Base-by-base conservation (phyloP, 2,329 filamentous ascomycete species). In the Colletotrichum sp. region DNA sequence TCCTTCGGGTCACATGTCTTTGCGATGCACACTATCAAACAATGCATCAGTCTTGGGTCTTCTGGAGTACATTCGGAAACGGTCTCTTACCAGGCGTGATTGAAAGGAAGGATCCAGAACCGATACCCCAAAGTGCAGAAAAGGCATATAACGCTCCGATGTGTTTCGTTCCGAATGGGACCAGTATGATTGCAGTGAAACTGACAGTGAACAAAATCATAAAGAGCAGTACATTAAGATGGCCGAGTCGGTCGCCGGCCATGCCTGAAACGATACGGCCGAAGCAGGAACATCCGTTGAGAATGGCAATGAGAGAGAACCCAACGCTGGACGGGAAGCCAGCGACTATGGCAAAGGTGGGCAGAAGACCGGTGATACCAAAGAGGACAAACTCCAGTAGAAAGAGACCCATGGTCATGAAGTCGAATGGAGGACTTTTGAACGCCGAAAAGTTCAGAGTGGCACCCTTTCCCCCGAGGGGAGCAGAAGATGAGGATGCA, bases 361-460 rank as follows among this genome's bases (percentile, higher is more conserved):
- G 88, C 2, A 89, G 79, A 9, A 89, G 82, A 2, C 85, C 86
- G 1, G 85, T 84, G n/a, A 86, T 84, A 15, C 87, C 87, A 56
- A 89, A 89, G 16, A 89, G 83, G 48, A 86, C 86, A 65, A 89
- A 87, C 62, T 89, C 88, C 24, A 89, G 84, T 2, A 84, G 81
- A 74, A 89, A 88, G 8, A 89, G 82, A 0, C 84, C 84, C 6
- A 83, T 78, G 0, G 85, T 83, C 8, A 88, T 80, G 48, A 88
- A 84, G 3, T 80, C 84, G 24, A 89, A 85, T 0, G 86, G 82
- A 3, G 83, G 81, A 3, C 84, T 84, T 3, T 79, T 80, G 73
- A 89, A 88, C 1, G 87, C 84, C 0, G 78, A 73, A 24, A 88
- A 79, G 58, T 88, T 87, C 24, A 88, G 28, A 34, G 71, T 28